phyloP scores from a whole-genome alignment of 768 basidiomycete genomes.

The Leucocoprinus leucothites region DNA sequence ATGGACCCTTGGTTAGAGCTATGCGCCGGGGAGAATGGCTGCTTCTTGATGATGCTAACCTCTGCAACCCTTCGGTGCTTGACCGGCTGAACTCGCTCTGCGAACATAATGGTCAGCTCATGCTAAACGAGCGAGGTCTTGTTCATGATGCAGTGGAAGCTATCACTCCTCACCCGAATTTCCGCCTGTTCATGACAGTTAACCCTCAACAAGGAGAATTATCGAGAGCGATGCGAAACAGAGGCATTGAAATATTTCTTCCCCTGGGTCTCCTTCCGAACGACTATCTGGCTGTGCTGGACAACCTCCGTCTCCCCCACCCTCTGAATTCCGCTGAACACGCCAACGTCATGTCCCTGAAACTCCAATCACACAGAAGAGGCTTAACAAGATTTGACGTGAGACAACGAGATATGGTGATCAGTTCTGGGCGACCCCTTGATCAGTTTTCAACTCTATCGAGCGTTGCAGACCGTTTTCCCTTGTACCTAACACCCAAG shows the following conservation, averaged over 20 bases:
- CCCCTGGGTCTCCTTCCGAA: conserved; percentile 33
- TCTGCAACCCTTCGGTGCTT: conserved; percentile 92
- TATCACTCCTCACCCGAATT: conserved; percentile 80
- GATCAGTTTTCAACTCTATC: conserved; percentile 50
- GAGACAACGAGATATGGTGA: conserved; percentile 21
- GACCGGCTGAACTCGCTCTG: conserved; percentile 97
- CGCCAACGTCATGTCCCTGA: not conserved
- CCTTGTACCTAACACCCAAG: conserved; percentile 25
- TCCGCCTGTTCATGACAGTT: conserved; percentile 91
- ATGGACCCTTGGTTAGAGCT: conserved; percentile 86
- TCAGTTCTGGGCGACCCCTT: conserved; percentile 47
- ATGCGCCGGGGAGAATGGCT: conserved; percentile 89
- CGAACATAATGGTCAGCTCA: conserved; percentile 77
- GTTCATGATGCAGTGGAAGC: conserved; percentile 73
- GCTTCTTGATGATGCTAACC: conserved; percentile 87
- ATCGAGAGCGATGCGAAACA: conserved; percentile 97
- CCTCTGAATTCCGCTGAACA: conserved; percentile 7
- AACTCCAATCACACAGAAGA: conserved; percentile 16
- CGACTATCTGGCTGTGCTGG: conserved; percentile 43
- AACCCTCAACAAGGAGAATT: conserved; percentile 91
- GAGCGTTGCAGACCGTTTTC: conserved; percentile 36
- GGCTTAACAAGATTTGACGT: conserved; percentile 21
- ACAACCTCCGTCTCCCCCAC: conserved; percentile 48
- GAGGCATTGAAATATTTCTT: conserved; percentile 83
- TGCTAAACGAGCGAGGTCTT: conserved; percentile 87